A percentile compares a stretch with the other conserved stretches of the same genome.
Evolutionary conservation across 169 alveolate genomes (phyloP).

Genomic region (Plasmodium gonderi): DNA sequence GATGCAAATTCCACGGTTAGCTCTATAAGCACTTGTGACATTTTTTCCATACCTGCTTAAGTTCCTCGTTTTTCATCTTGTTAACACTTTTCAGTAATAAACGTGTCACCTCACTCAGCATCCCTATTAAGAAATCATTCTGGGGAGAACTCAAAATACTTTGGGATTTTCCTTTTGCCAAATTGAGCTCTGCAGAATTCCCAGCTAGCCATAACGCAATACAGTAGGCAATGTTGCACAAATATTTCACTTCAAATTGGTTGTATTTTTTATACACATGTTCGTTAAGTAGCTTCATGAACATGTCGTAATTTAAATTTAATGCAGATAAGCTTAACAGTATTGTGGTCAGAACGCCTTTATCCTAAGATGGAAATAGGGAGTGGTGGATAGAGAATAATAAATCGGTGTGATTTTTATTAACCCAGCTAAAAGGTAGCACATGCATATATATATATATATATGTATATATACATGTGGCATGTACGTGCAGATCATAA

Average conservation of each 20-base stretch:
- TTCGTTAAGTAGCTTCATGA: not conserved
- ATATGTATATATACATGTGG: not conserved
- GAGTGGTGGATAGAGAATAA: not conserved
- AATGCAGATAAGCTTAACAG: conserved; percentile 35
- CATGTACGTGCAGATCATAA: not conserved
- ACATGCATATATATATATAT: conserved; percentile 5
- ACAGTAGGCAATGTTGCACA: conserved; percentile 58
- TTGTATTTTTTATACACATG: conserved; percentile 37
- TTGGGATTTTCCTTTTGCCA: not conserved
- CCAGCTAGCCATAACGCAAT: conserved; percentile 31
- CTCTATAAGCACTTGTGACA: not conserved
- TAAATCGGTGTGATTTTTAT: not conserved
- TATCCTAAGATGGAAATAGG: conserved; percentile 24
- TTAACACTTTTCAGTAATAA: conserved; percentile 18
- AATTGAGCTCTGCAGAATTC: not conserved
- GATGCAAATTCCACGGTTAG: no score
- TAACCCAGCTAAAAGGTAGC: not conserved
- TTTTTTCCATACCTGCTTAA: conserved; percentile 39
- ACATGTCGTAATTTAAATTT: conserved; percentile 12
- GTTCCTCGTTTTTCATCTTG: conserved; percentile 58
- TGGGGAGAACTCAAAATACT: not conserved
- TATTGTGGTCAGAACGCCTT: conserved; percentile 63
- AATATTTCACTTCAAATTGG: conserved; percentile 61
- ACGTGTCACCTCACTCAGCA: not conserved
- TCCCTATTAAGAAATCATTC: not conserved